Conservation (phyloP, 441 rosid genomes). For the Omphalea diandra region DNA sequence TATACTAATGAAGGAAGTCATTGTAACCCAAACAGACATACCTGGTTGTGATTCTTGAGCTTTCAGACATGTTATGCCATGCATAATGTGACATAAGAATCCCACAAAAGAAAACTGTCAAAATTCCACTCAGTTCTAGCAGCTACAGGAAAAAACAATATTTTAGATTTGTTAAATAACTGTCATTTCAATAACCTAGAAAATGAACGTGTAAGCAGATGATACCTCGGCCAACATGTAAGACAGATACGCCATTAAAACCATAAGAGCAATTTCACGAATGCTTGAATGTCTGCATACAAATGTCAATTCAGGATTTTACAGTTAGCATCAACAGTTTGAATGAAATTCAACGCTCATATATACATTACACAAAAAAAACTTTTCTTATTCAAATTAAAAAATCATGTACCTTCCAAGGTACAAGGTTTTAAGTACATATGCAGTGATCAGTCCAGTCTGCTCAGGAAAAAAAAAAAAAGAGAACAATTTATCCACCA, state of each 20-base stretch:
- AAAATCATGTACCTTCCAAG: constrained; percentile 54
- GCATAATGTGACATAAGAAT: constrained; percentile 89
- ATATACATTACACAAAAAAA: background rate
- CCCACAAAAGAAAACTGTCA: constrained; percentile 89
- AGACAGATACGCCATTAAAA: constrained; percentile 85
- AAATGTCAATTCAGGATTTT: background rate
- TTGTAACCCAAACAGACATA: constrained; percentile 19
- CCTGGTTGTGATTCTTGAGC: constrained; percentile 86
- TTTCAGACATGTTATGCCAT: constrained; percentile 82
- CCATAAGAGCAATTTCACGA: constrained; percentile 74
- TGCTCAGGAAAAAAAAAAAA: no score
- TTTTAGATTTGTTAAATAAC: background rate
- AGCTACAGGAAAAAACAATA: constrained; percentile 44
- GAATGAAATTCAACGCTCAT: background rate
- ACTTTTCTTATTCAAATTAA: background rate
- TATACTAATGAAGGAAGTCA: no score
- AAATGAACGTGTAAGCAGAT: background rate
- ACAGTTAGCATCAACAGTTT: constrained; percentile 9
- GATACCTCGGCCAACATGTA: constrained; percentile 91
- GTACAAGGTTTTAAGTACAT: constrained; percentile 56
- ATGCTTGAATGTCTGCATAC: constrained; percentile 67
- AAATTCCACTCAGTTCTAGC: constrained; percentile 79
- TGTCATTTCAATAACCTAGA: background rate
- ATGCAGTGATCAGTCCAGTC: constrained; percentile 76
- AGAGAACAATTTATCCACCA: constrained; percentile 1